Conservation (phyloP, 345 rosid genomes). For the Noccaea bulbosa region DNA sequence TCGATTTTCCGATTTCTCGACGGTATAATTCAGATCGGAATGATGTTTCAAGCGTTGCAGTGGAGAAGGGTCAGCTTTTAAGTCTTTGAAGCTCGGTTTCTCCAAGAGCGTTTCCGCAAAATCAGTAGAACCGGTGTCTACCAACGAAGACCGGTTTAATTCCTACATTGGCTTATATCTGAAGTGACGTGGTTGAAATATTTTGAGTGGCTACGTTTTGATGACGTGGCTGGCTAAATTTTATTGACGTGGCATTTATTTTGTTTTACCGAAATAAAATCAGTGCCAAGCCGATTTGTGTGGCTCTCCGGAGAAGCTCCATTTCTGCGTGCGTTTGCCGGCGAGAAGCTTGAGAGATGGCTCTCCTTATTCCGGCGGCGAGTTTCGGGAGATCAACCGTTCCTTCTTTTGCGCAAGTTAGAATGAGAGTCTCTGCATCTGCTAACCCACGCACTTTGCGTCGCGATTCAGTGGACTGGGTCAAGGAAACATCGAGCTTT, state of each 20-base stretch:
- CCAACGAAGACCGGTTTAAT: constrained; percentile 13
- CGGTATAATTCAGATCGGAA: constrained; percentile 36
- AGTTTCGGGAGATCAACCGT: constrained; percentile 39
- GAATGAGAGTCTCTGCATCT: constrained; percentile 39
- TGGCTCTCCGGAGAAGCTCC: constrained; percentile 18
- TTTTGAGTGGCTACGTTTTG: constrained; percentile 13
- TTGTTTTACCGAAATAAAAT: background rate
- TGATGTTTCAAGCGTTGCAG: constrained; percentile 14
- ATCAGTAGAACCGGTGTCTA: constrained; percentile 28
- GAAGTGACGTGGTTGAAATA: constrained; percentile 30
- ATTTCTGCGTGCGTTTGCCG: constrained; percentile 9
- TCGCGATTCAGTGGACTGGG: constrained; percentile 51
- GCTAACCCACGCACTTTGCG: constrained; percentile 51
- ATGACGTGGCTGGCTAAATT: constrained; percentile 21
- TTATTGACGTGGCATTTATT: constrained; percentile 19
- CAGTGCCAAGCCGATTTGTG: background rate
- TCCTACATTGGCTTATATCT: background rate
- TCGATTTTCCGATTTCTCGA: constrained; percentile 1
- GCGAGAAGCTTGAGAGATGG: constrained; percentile 46
- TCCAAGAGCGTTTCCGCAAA: background rate
- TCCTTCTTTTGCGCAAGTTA: constrained; percentile 33
- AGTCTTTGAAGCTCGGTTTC: constrained; percentile 13
- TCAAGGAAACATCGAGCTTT: constrained; percentile 63
- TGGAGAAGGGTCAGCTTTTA: constrained; percentile 26
- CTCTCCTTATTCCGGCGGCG: constrained; percentile 51